Evolutionary conservation across 148 eudicot genomes (phyloP), one percentile per base, ranked within the genome.

Genomic region (Chenopodium album): DNA sequence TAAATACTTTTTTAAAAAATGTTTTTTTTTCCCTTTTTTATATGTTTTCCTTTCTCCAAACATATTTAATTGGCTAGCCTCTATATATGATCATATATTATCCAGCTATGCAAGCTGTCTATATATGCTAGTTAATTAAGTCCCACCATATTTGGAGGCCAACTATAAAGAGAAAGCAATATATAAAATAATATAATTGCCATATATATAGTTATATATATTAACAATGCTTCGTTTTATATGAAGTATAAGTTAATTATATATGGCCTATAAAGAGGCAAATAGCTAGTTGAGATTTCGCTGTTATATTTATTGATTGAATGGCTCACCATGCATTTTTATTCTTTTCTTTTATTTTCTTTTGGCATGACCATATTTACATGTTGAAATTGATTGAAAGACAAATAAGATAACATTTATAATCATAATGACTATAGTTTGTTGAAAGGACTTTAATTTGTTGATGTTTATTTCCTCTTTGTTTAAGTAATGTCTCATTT

Each of bases 71-170:
- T 56, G 62, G 62, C 22, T 56, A 56, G 17, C 22, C 7, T 56
- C 62, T 56, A 17, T 14, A 56, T 17, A 56, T 56, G 62, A 56
- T 17, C 20, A 56, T 56, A 56, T 56, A 56, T 56, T 56, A 56
- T 56, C 62, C 62, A 56, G 62, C 62, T 56, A 56, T 56, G 62
- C 62, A 56, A 17, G 22, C 62, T 56, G 17, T 54, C 60, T 13
- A 54, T 13, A 54, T 54, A 46, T 22, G 76, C 76, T 72, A 50
- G 54, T 50, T 44, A 32, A 37, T 16, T 44, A 17, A 72, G 56
- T 50, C 76, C 76, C 76, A 72, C 76, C 12, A 72, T 22, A 22
- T 72, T 72, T 44, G 76, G 56, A 72, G 76, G 76, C 76, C 76
- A 46, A 72, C 76, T 72, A n/a, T 48, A 73, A 56, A 56, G 20